These are phyloP conservation scores for Trametes maxima DNA, from an alignment of 768 basidiomycete species.

Conservation along the genomic window DNA sequence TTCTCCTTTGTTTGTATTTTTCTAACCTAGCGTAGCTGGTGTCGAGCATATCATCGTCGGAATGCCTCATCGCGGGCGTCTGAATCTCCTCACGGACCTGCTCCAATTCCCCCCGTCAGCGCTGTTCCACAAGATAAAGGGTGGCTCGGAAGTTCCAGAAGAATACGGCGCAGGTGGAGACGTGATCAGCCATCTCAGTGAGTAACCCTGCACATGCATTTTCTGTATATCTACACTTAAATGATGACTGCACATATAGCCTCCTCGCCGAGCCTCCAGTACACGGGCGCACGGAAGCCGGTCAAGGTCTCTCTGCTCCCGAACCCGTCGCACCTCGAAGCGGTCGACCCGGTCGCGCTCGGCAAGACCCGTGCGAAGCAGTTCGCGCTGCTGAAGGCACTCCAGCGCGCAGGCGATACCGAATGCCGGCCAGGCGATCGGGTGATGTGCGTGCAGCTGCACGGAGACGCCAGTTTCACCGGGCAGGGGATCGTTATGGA, in stretches of 20 bases:
- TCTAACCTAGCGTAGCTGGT: slow-evolving; percentile 45
- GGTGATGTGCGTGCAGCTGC: slow-evolving; percentile 88
- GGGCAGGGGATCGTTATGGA: slow-evolving; percentile 94
- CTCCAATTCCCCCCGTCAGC: slow-evolving; percentile 66
- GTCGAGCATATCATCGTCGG: slow-evolving; percentile 74
- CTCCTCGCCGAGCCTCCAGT: slow-evolving; percentile 64
- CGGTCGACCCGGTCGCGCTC: slow-evolving; percentile 83
- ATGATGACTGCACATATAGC: slow-evolving; percentile 39
- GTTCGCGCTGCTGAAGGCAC: slow-evolving; percentile 73
- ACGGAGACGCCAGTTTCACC: slow-evolving; percentile 90
- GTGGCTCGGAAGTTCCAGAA: slow-evolving; percentile 70
- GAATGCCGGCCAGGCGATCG: slow-evolving; percentile 56
- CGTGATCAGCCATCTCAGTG: slow-evolving; percentile 84
- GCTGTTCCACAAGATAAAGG: slow-evolving; percentile 87
- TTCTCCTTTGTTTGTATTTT: neutral
- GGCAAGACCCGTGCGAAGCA: slow-evolving; percentile 94
- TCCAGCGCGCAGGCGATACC: slow-evolving; percentile 37
- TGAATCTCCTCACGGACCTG: slow-evolving; percentile 83
- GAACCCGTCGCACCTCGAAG: slow-evolving; percentile 85
- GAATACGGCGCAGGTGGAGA: slow-evolving; percentile 74
- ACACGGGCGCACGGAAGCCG: slow-evolving; percentile 48
- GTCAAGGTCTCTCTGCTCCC: slow-evolving; percentile 79
- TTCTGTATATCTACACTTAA: neutral
- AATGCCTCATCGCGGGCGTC: slow-evolving; percentile 87
- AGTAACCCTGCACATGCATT: slow-evolving; percentile 20